phyloP scores from a whole-genome alignment of 768 basidiomycete genomes.

The Psilocybe azurescens region DNA sequence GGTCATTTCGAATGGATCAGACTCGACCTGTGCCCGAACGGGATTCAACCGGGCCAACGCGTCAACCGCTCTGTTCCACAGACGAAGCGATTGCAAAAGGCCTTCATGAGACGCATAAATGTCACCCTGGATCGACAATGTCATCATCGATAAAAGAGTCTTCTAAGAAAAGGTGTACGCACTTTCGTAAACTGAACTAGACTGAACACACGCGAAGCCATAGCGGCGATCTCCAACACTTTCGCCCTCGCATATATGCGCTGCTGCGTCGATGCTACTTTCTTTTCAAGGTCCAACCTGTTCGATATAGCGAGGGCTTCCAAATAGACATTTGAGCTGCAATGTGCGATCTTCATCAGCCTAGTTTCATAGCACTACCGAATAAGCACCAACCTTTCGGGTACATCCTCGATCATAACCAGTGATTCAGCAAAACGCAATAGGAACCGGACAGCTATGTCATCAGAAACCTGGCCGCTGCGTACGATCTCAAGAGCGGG shows the following conservation, averaged over 20 bases:
- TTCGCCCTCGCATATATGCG: conserved; percentile 65
- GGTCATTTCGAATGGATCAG: conserved; percentile 66
- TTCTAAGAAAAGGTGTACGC: conserved; percentile 15
- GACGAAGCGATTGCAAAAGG: conserved; percentile 71
- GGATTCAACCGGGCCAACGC: conserved; percentile 65
- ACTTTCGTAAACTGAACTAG: conserved; percentile 74
- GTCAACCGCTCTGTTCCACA: conserved; percentile 84
- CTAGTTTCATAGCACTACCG: background rate
- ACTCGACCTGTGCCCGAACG: conserved; percentile 37
- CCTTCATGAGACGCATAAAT: conserved; percentile 57
- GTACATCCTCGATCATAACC: conserved; percentile 61
- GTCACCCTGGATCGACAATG: conserved; percentile 55
- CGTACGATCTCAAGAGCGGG: conserved; percentile 54
- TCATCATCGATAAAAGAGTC: background rate
- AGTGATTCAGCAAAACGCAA: conserved; percentile 72
- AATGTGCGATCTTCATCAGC: background rate
- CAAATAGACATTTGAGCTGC: conserved; percentile 58
- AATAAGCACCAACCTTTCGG: conserved; percentile 52
- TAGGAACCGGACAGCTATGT: conserved; percentile 57
- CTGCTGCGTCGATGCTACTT: conserved; percentile 52
- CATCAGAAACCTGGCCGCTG: conserved; percentile 51
- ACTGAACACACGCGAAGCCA: conserved; percentile 73
- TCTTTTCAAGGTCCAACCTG: conserved; percentile 47
- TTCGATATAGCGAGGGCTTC: conserved; percentile 60
- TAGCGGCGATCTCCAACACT: conserved; percentile 69